phyloP scores from a whole-genome alignment of 345 rosid species.

The Orychophragmus violaceus region DNA sequence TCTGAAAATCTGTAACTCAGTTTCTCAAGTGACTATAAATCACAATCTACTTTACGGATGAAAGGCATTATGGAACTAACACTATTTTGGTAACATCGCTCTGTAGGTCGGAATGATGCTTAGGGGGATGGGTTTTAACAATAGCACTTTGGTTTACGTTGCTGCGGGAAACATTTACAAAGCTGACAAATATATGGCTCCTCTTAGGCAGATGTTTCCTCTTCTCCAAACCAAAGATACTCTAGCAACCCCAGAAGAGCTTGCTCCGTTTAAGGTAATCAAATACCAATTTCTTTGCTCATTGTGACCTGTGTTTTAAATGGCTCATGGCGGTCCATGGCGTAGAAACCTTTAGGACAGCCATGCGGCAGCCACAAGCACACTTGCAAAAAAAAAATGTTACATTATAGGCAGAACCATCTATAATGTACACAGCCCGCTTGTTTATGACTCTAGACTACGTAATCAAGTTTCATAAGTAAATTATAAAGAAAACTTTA shows the following conservation, averaged over 20 bases:
- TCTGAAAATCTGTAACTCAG: neutral
- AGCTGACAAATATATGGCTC: conserved; percentile 87
- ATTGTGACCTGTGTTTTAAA: no score
- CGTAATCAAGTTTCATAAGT: no score
- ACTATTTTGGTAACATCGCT: conserved; percentile 9
- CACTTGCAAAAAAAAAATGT: no score
- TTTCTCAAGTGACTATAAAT: no score
- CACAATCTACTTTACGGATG: no score
- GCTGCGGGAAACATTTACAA: conserved; percentile 94
- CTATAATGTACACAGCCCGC: no score
- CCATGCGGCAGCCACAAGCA: no score
- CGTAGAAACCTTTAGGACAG: no score
- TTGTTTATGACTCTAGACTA: no score
- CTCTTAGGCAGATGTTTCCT: conserved; percentile 86
- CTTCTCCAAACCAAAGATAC: conserved; percentile 84
- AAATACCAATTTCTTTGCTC: neutral
- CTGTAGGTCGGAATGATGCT: conserved; percentile 96
- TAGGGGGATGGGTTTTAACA: conserved; percentile 94
- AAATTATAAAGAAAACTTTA: no score
- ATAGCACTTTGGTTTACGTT: conserved; percentile 63
- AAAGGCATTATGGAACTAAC: neutral
- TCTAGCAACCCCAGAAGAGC: conserved; percentile 69
- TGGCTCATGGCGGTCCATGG: no score
- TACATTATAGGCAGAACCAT: no score
- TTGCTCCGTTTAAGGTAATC: conserved; percentile 78